Base-by-base conservation (phyloP, 192 early-diverging fungal species). In the Entomortierella beljakovae region DNA sequence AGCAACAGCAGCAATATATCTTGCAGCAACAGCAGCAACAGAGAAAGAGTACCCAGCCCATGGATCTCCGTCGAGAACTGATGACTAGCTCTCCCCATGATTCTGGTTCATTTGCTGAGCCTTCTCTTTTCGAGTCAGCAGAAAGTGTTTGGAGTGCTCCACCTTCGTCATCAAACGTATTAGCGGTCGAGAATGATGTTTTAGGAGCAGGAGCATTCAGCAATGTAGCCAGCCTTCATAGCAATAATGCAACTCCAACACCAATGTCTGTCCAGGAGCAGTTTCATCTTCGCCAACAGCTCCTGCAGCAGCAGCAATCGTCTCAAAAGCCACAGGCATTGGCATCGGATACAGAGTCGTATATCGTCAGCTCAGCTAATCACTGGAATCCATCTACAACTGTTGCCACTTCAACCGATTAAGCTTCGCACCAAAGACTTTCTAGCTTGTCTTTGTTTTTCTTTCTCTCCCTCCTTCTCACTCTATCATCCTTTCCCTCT, bases 91-190 rank as follows among this genome's bases (percentile, higher is more conserved):
- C 74, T 15, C 74, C 74, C 34, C 74, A 64, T 31, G 65, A 77
- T n/a, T 73, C 70, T 16, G 70, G 70, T 26, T 16, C 70, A 9
- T 73, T 73, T 59, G 70, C 70, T 10, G 74, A 77, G 38, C 26
- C 74, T 0, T 6, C 61, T 1, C 25, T 77, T 3, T 77, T 69
- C 38, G 74, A 77, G 25, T 77, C 74, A 0, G 46, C 74, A n/a
- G 74, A 77, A 31, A 69, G 66, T 53, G 74, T 77, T 0, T 77
- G 74, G 74, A 77, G 74, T 35, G 74, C 53, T 20, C 60, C 74
- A 32, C 65, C 74, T 2, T 10, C 38, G 6, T 62, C 74, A 0
- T 33, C 66, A 1, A 58, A 31, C 46, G 15, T 62, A 8, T 35
- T 22, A 20, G 74, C 60, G 3, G 54, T 63, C 2, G 66, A 68